These are phyloP conservation scores for Cryphonectria carpinicola DNA, from an alignment of 2,329 filamentous ascomycete genomes.

Conservation along the genomic window DNA sequence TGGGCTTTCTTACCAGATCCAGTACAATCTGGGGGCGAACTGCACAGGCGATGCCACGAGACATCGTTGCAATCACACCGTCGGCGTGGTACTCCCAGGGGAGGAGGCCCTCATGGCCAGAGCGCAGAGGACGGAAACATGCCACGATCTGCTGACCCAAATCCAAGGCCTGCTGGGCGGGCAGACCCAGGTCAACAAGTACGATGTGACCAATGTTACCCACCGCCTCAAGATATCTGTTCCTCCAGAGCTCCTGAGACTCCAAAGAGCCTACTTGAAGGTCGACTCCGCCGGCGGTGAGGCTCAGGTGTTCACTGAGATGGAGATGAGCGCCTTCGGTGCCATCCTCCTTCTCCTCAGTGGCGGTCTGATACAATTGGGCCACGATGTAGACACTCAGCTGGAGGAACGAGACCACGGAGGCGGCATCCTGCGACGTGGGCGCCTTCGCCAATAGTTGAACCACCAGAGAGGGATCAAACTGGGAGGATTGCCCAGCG, in stretches of 20 bases:
- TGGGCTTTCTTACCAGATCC: constrained; percentile 17
- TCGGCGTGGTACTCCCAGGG: constrained; percentile 14
- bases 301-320: not conserved
- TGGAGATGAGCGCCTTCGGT: not conserved
- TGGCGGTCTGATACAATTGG: constrained; percentile 26
- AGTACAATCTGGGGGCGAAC: constrained; percentile 14
- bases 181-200: constrained; percentile 17
- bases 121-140: constrained; percentile 18
- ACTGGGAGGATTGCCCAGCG: constrained; percentile 10
- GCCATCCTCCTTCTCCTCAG: not conserved
- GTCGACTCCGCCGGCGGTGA: not conserved
- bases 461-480: constrained; percentile 18
- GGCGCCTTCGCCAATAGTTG: constrained; percentile 12
- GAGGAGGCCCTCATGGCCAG: not conserved
- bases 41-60: constrained; percentile 20
- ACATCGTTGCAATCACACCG: constrained; percentile 15
- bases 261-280: not conserved
- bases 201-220: constrained; percentile 21
- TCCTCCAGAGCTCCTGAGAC: constrained; percentile 6
- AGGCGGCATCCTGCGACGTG: constrained; percentile 9
- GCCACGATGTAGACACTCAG: constrained; percentile 22
- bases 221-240: constrained; percentile 23
- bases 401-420: constrained; percentile 16
- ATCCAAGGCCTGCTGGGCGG: constrained; percentile 20
- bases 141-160: constrained; percentile 20